Evolutionary conservation across 192 early-diverging fungal genomes (phyloP).

Genomic region (Gamsiella multidivaricata): DNA sequence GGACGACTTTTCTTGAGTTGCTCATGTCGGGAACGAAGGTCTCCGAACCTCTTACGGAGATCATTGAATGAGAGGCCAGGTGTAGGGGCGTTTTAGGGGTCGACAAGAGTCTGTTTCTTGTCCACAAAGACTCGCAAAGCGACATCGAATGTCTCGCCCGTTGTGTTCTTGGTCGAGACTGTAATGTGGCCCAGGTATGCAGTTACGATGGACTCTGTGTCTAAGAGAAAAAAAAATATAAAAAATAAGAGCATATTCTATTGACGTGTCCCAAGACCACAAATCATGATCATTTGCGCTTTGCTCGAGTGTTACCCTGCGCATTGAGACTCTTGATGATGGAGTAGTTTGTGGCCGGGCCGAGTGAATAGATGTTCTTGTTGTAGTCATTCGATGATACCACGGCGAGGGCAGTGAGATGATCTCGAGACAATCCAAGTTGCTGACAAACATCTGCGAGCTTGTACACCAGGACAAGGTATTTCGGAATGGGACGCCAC

Average conservation of each 20-base stretch:
- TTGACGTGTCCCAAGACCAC: background rate
- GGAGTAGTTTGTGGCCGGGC: background rate
- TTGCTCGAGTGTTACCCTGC: background rate
- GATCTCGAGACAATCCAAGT: background rate
- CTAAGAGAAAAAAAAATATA: constrained; percentile 1
- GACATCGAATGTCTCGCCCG: background rate
- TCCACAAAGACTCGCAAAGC: background rate
- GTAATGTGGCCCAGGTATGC: background rate
- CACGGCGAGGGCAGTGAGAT: background rate
- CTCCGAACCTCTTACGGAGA: background rate
- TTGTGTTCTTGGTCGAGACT: background rate
- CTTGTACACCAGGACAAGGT: constrained; percentile 4
- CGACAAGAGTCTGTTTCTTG: background rate
- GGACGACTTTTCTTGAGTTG: background rate
- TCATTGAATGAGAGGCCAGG: background rate
- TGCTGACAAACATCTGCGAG: background rate
- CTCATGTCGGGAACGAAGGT: background rate
- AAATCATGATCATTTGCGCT: background rate
- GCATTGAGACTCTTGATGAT: background rate
- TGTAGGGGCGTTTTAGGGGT: background rate
- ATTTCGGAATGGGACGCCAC: constrained; percentile 1
- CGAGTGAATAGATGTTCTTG: constrained; percentile 7
- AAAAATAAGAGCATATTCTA: background rate
- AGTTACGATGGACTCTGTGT: background rate
- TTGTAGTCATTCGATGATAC: constrained; percentile 9